A percentile compares a stretch with the other conserved stretches of the same genome.
Conservation (phyloP, 1,139 yeast genomes). For the Candida albicans region DNA sequence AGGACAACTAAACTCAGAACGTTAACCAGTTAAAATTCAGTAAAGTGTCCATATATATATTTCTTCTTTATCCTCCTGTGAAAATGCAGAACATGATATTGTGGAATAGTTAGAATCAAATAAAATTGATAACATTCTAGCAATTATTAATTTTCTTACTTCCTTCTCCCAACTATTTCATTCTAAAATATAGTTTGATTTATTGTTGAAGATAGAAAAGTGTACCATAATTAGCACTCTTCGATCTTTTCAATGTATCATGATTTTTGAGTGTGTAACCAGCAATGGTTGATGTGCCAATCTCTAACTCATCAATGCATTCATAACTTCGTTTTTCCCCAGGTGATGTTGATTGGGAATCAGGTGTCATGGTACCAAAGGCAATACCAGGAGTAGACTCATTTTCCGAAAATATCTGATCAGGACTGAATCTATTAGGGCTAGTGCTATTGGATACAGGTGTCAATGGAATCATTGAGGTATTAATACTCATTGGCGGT, state of each 20-base stretch:
- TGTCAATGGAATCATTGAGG: conserved; percentile 22
- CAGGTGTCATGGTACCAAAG: conserved; percentile 14
- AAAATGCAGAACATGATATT: no score
- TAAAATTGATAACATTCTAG: neutral
- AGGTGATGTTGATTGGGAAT: conserved; percentile 13
- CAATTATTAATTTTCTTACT: no score
- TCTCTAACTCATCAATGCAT: conserved; percentile 14
- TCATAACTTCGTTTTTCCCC: conserved; percentile 15
- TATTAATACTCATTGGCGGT: neutral
- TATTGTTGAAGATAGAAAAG: conserved; percentile 20
- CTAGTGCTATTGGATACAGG: conserved; percentile 29
- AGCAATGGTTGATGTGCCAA: conserved; percentile 9
- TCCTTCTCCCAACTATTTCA: no score
- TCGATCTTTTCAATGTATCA: conserved; percentile 23
- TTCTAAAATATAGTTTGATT: neutral
- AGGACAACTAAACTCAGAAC: no score
- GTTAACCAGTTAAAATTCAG: no score
- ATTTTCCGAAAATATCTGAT: conserved; percentile 10
- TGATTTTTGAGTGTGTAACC: conserved; percentile 4
- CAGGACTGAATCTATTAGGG: conserved; percentile 20
- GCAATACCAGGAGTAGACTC: neutral
- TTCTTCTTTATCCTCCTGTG: no score
- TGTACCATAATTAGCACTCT: conserved; percentile 15
- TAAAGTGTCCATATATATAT: no score
- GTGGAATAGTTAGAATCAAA: no score